phyloP scores from a whole-genome alignment of 2,329 filamentous ascomycete species.

The Ophiocordyceps robertsii region DNA sequence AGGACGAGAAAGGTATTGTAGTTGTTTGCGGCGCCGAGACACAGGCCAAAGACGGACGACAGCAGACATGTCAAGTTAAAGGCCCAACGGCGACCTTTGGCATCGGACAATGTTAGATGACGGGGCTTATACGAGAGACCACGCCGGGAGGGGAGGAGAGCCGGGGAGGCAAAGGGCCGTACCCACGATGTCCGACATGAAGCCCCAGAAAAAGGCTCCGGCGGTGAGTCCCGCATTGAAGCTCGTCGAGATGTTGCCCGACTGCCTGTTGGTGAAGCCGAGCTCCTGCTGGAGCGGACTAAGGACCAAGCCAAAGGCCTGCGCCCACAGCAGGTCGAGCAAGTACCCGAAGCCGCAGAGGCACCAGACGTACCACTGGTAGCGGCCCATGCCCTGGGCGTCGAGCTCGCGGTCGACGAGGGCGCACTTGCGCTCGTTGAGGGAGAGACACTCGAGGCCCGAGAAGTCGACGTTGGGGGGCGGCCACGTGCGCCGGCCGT shows the following conservation, averaged over 20 bases:
- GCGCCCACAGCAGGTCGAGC: conserved; percentile 43
- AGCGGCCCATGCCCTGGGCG: conserved; percentile 35
- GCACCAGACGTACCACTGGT: conserved; percentile 38
- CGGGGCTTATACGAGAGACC: no score
- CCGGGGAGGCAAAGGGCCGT: neutral
- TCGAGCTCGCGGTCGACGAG: conserved; percentile 32
- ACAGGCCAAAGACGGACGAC: conserved; percentile 37
- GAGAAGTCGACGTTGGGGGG: conserved; percentile 2
- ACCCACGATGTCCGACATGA: conserved; percentile 36
- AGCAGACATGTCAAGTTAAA: conserved; percentile 46
- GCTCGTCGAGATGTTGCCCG: conserved; percentile 36
- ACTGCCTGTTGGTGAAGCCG: conserved; percentile 27
- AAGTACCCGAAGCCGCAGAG: conserved; percentile 41
- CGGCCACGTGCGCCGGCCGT: no score
- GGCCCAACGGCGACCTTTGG: conserved; percentile 33
- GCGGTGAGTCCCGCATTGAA: conserved; percentile 41
- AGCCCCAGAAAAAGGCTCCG: conserved; percentile 42
- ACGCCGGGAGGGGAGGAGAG: no score
- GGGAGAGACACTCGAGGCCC: conserved; percentile 10
- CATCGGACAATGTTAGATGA: no score
- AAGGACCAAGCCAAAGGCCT: conserved; percentile 41
- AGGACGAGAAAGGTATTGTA: conserved; percentile 38
- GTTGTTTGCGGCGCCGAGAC: conserved; percentile 32
- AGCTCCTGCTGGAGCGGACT: conserved; percentile 42
- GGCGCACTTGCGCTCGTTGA: conserved; percentile 21